Base-by-base conservation (phyloP, 352 stramenopile genomes). In the Globisporangium spiculum region DNA sequence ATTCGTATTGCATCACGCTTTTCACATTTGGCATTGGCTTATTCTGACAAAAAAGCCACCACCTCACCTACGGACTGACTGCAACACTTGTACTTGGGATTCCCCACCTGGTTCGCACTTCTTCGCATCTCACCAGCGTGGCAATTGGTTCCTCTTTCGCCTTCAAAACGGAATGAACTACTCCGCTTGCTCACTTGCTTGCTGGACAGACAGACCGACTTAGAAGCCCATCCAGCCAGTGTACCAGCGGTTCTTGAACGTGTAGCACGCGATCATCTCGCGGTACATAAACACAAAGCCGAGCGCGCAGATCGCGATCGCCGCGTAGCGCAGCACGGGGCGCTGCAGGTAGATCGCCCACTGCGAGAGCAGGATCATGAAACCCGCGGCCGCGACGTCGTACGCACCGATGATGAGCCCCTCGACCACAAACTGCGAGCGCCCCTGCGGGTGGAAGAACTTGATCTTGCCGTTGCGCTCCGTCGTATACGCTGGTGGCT, bases 241-340 rank as follows among this genome's bases (percentile, higher is more conserved):
- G 84, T 94, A 96, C 88, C 88, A 96, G 66, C 79, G 80, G 77
- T 96, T 96, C 84, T 96, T 96, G 72, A 91, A 88, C 73, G 81
- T 92, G 82, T 96, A 96, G 52, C 78, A 83, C 52, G 71, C 69
- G 65, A 91, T 92, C 85, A 94, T 94, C 66, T 91, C 81, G 68
- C 83, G 83, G 75, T 96, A 96, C 84, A 90, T 88, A 74, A 93
- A 74, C 46, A 92, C 69, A 63, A 96, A 96, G 67, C 84, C 85
- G 44, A 83, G 30, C 36, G 76, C 74, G 66, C 85, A 94, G 61
- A 74, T 67, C 46, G 89, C 55, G 60, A 94, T 86, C 26, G 83
- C 74, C 4, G 72, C 24, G 59, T 86, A 87, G 57, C 88, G 86
- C 59, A 93, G 67, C 20, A 66, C 50, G 3, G 79, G 76, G 68